Conservation (phyloP, 1,284 basidiomycete species). For the Sanguinoderma infundibulare region DNA sequence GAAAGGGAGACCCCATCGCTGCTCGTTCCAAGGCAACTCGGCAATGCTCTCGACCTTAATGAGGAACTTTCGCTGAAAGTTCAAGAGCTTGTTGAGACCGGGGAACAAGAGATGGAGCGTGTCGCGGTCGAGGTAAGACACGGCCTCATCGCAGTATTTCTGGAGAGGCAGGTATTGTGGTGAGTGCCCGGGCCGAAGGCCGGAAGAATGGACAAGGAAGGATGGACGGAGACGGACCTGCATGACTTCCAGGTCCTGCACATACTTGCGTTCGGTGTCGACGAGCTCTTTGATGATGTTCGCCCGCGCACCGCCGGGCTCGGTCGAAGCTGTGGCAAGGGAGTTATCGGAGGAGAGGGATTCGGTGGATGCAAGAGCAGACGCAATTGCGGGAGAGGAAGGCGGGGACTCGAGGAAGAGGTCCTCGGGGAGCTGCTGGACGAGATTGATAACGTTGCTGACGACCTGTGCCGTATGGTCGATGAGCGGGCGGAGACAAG, state of each 20-base stretch:
- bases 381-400: conserved; percentile 53
- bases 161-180: conserved; percentile 36
- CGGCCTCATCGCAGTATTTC: conserved; percentile 84
- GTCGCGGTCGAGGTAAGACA: conserved; percentile 89
- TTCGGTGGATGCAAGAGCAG: conserved; percentile 64
- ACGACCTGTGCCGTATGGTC: conserved; percentile 68
- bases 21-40: conserved; percentile 84
- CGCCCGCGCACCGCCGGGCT: conserved; percentile 47
- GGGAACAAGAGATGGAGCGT: conserved; percentile 96
- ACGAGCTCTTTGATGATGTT: conserved; percentile 88
- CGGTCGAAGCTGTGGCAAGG: conserved; percentile 29
- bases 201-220: background rate
- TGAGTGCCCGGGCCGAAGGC: conserved; percentile 11
- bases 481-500: conserved; percentile 6
- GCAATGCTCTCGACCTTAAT: conserved; percentile 91
- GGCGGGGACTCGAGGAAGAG: conserved; percentile 71
- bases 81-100: conserved; percentile 93
- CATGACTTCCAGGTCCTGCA: conserved; percentile 97
- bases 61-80: conserved; percentile 96
- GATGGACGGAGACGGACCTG: too few species aligned
- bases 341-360: conserved; percentile 50
- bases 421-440: conserved; percentile 80
- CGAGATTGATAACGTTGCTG: conserved; percentile 88
- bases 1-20: conserved; percentile 89
- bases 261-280: conserved; percentile 96